Base-by-base conservation (phyloP, 441 rosid genomes). In the Erysimum pusillum region DNA sequence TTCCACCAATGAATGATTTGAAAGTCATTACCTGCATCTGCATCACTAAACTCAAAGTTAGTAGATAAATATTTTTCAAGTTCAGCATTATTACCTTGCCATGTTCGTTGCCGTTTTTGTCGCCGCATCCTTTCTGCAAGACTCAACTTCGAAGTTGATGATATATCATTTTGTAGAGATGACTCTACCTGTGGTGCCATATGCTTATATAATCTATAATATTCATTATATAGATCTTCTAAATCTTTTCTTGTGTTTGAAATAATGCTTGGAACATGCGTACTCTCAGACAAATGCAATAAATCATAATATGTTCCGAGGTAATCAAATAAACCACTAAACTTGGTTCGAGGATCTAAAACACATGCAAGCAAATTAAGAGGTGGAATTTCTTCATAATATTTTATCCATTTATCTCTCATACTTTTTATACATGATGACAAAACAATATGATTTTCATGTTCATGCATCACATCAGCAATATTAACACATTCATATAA, bases 11-110 rank as follows among this genome's bases (percentile, higher is more conserved):
- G 8, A 18, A 36, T 18, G n/a, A 38, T 4, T 61, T 61, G 32
- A 20, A 61, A 61, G 6, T 3, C 20, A 18, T 39, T 38, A 38
- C 6, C 6, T 61, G 34, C 48, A 18, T 61, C 9, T 36, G 2
- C 31, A 36, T 35, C 31, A 60, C 45, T 60, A 59, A 59, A 60
- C 31, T 60, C 45, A 60, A 59, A 61, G 34, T 51, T 67, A 35
- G 59, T 34, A 7, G 10, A 31, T 45, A 64, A 10, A 10, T 46
- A 46, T 64, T 46, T 36, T 35, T 49, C 36, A 66, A 49, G 18
- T 66, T 49, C 59, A 12, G 1, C 35, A 66, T 49, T 34, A 49
- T 35, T 35, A 66, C 35, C 14, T 66, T 35, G 31, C 0, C 45
- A 65, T 48, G 59, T 34, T 13, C 8, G 14, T 66, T 49, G 34